Evolutionary conservation across 73 alveolate species (phyloP).

Genomic region (Uronychia setigera): DNA sequence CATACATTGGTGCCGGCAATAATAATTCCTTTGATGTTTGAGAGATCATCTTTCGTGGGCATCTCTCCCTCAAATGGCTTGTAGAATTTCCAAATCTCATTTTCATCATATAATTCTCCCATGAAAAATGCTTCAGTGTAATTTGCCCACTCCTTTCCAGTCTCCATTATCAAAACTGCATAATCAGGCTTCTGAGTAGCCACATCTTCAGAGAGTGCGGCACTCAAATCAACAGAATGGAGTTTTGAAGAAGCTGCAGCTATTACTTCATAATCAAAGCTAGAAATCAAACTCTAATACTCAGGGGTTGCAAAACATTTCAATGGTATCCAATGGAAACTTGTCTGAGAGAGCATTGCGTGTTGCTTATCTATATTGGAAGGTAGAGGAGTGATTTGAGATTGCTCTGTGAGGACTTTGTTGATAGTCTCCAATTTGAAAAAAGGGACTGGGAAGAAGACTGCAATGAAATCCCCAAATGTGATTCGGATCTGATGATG

Average conservation of each 20-base stretch:
- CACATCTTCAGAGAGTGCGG: background rate
- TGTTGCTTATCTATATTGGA: background rate
- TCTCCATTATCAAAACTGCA: constrained; percentile 7
- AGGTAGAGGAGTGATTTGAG: background rate
- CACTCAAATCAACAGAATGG: background rate
- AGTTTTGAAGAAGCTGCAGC: background rate
- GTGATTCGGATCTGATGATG: background rate
- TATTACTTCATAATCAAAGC: constrained; percentile 10
- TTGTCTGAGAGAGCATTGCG: background rate
- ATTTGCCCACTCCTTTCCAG: background rate
- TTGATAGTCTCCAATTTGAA: constrained; percentile 30
- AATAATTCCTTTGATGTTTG: background rate
- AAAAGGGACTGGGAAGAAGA: constrained; percentile 44
- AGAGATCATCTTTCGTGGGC: constrained; percentile 10
- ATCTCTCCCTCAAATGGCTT: constrained; percentile 12
- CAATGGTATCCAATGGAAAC: constrained; percentile 10
- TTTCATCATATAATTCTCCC: background rate
- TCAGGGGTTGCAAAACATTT: background rate
- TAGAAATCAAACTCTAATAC: background rate
- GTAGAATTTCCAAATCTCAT: constrained; percentile 8
- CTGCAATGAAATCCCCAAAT: constrained; percentile 5
- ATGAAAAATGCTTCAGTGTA: constrained; percentile 3
- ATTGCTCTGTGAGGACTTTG: constrained; percentile 24
- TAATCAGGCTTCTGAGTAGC: background rate
- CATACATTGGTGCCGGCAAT: background rate